phyloP scores from a whole-genome alignment of 345 rosid species.

The Citrus reticulata region DNA sequence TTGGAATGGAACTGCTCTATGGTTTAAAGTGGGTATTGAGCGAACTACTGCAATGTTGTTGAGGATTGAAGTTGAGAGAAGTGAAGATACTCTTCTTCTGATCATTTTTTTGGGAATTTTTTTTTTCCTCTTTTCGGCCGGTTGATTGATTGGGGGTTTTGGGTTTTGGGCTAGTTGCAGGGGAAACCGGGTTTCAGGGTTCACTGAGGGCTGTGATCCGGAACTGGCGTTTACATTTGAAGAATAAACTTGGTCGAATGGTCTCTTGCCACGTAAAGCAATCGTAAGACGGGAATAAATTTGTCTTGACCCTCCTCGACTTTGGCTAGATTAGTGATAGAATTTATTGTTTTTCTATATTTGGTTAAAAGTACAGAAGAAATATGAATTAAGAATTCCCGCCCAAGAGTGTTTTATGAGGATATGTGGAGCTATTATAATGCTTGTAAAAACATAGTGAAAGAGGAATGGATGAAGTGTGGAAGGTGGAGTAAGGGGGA shows the following conservation, averaged over 20 bases:
- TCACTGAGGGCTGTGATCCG: neutral
- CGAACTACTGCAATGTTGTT: conserved; percentile 15
- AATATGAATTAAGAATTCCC: too few species aligned
- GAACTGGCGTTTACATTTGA: neutral
- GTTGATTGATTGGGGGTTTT: neutral
- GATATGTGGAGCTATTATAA: too few species aligned
- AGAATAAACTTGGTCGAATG: neutral
- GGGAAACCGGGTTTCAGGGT: neutral
- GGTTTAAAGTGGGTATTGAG: conserved; percentile 16
- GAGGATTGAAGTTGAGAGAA: conserved; percentile 37
- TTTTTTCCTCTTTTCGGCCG: too few species aligned
- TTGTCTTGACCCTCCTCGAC: too few species aligned
- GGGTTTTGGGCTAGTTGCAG: neutral
- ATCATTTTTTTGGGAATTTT: conserved; percentile 27
- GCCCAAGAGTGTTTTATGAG: too few species aligned
- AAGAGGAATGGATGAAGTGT: too few species aligned
- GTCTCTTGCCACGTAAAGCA: neutral
- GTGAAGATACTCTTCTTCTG: conserved; percentile 47
- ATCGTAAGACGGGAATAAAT: too few species aligned
- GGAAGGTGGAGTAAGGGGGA: too few species aligned
- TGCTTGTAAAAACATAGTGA: too few species aligned
- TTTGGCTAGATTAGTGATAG: too few species aligned
- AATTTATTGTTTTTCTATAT: too few species aligned
- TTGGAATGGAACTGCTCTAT: conserved; percentile 6
- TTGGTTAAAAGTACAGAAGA: too few species aligned